Evolutionary conservation across 164 flowering plant genomes (phyloP).

Genomic region (Protea cynaroides): DNA sequence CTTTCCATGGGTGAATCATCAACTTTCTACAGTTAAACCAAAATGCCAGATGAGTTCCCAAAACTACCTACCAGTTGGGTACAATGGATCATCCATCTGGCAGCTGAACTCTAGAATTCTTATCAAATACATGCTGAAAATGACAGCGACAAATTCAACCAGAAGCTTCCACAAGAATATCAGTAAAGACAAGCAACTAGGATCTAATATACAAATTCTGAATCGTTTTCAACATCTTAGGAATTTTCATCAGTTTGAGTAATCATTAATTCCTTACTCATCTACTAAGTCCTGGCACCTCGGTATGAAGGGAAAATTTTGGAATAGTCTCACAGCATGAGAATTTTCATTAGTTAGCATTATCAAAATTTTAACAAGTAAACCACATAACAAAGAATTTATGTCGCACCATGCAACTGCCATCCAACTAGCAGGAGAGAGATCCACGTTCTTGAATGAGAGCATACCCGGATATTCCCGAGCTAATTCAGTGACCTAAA

Average conservation of each 20-base stretch:
- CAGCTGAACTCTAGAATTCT: too few relatives aligned
- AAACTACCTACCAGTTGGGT: too few relatives aligned
- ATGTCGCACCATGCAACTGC: conserved; percentile 52
- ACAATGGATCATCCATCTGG: too few relatives aligned
- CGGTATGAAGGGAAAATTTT: too few relatives aligned
- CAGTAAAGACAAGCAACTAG: background rate
- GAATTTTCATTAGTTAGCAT: background rate
- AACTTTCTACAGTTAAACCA: background rate
- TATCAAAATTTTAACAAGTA: too few relatives aligned
- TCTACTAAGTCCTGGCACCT: too few relatives aligned
- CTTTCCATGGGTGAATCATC: background rate
- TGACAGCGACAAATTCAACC: too few relatives aligned
- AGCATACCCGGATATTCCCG: conserved; percentile 32
- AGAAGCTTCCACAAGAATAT: too few relatives aligned
- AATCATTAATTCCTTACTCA: too few relatives aligned
- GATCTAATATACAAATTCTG: too few relatives aligned
- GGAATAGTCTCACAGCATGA: too few relatives aligned
- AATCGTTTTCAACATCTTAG: background rate
- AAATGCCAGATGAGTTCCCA: background rate
- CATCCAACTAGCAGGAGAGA: conserved; percentile 80
- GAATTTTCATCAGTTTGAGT: background rate
- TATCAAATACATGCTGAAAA: too few relatives aligned
- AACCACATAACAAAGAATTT: background rate
- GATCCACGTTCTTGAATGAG: conserved; percentile 50
- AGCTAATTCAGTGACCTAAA: conserved; percentile 42